A percentile compares a stretch with the other conserved stretches of the same genome.
These are phyloP conservation scores for Tillandsia leiboldiana DNA, from an alignment of 176 grass and related monocot genomes.

Conservation along the genomic window DNA sequence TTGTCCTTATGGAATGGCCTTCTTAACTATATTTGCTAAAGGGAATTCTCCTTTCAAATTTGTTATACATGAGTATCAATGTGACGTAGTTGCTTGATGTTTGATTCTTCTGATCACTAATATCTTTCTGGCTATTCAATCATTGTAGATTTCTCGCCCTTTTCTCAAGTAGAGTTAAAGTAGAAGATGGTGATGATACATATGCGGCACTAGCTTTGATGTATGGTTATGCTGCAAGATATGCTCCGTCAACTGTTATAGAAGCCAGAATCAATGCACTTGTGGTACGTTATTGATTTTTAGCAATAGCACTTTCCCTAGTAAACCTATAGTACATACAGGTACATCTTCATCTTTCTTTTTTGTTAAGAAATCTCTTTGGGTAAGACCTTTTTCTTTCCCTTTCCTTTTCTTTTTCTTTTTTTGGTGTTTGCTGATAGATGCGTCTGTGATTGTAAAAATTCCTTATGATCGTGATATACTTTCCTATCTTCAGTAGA, in stretches of 20 bases:
- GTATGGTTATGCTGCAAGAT: slow-evolving; percentile 99
- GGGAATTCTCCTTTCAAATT: background rate
- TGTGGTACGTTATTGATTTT: slow-evolving; percentile 49
- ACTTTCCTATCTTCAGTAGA: background rate
- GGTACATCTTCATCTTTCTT: background rate
- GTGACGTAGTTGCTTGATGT: background rate
- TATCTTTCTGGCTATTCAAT: background rate
- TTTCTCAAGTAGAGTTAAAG: slow-evolving; percentile 62
- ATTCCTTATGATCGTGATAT: background rate
- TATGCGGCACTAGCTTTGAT: slow-evolving; percentile 94
- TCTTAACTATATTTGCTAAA: too few species aligned
- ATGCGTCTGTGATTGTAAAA: background rate
- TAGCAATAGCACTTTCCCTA: background rate
- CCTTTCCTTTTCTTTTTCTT: background rate
- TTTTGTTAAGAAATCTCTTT: too few species aligned
- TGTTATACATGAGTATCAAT: background rate
- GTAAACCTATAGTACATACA: slow-evolving; percentile 6
- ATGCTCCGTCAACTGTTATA: slow-evolving; percentile 97
- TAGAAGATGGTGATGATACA: slow-evolving; percentile 85
- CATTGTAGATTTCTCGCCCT: slow-evolving; percentile 68
- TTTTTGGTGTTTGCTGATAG: background rate
- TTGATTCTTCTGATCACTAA: slow-evolving; percentile 3
- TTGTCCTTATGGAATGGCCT: too few species aligned
- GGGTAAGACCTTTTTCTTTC: too few species aligned
- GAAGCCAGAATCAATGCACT: slow-evolving; percentile 97